Evolutionary conservation across 805 yeast genomes (phyloP).

Genomic region (Blastobotrys chiropterorum): DNA sequence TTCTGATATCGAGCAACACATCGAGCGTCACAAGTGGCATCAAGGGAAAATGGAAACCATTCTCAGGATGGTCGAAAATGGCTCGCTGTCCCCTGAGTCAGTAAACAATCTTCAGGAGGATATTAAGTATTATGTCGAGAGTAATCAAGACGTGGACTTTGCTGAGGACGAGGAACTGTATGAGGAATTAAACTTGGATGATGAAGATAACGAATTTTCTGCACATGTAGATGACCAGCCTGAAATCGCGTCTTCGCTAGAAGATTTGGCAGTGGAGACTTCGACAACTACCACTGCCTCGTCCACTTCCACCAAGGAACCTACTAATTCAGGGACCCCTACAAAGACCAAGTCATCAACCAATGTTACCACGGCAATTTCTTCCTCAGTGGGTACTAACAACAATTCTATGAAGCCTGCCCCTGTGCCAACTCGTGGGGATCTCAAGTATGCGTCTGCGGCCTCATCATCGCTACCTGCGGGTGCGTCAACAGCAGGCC

Average conservation of each 20-base stretch:
- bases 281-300: constrained; percentile 20
- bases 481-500: constrained; percentile 14
- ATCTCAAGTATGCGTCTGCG: constrained; percentile 7
- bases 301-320: constrained; percentile 52
- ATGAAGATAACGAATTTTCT: constrained; percentile 37
- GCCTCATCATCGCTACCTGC: constrained; percentile 14
- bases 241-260: constrained; percentile 27
- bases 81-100: constrained; percentile 68
- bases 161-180: constrained; percentile 91
- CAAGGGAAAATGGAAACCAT: constrained; percentile 70
- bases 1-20: constrained; percentile 53
- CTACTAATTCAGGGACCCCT: constrained; percentile 35
- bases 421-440: not conserved
- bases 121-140: constrained; percentile 86
- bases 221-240: constrained; percentile 24
- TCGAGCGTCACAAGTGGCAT: constrained; percentile 76
- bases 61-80: constrained; percentile 70
- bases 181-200: constrained; percentile 71
- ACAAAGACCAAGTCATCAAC: constrained; percentile 18
- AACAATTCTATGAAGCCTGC: not conserved
- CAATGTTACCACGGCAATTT: constrained; percentile 14
- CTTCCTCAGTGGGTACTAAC: not conserved
- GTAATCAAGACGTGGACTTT: constrained; percentile 87
- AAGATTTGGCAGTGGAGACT: constrained; percentile 32
- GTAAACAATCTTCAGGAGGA: constrained; percentile 79